These are phyloP conservation scores for Russula abietina DNA, from an alignment of 768 basidiomycete species.

Conservation along the genomic window DNA sequence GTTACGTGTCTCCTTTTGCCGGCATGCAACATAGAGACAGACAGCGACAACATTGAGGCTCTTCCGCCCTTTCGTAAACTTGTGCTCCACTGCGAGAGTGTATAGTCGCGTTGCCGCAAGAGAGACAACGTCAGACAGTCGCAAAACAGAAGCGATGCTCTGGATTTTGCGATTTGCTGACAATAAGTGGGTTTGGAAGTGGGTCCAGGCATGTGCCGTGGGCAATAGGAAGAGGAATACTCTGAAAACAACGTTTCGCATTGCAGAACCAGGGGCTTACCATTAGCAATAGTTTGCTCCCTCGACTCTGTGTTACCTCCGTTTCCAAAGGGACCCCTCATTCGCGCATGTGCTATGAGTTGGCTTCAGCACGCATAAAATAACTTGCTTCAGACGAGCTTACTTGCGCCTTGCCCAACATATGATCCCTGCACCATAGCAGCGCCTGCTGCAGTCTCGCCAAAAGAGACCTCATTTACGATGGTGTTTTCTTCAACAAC, in stretches of 20 bases:
- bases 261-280: constrained; percentile 37
- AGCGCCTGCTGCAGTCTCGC: constrained; percentile 87
- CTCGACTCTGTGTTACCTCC: constrained; percentile 74
- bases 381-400: constrained; percentile 31
- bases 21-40: constrained; percentile 90
- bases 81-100: constrained; percentile 89
- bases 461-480: constrained; percentile 90
- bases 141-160: constrained; percentile 70
- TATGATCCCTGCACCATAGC: constrained; percentile 95
- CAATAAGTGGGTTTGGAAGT: background rate
- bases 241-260: background rate
- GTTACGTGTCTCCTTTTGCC: constrained; percentile 83
- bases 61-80: constrained; percentile 89
- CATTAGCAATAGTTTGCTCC: constrained; percentile 88
- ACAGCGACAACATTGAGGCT: constrained; percentile 92
- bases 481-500: constrained; percentile 93
- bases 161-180: constrained; percentile 79
- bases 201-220: background rate
- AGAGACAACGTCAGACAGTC: constrained; percentile 72
- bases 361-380: background rate
- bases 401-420: constrained; percentile 87
- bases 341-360: constrained; percentile 64
- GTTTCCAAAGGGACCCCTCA: constrained; percentile 78
- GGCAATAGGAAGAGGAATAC: background rate
- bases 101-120: constrained; percentile 82